Evolutionary conservation across 805 yeast species (phyloP).

Genomic region (Diddensiella transvaalensis): DNA sequence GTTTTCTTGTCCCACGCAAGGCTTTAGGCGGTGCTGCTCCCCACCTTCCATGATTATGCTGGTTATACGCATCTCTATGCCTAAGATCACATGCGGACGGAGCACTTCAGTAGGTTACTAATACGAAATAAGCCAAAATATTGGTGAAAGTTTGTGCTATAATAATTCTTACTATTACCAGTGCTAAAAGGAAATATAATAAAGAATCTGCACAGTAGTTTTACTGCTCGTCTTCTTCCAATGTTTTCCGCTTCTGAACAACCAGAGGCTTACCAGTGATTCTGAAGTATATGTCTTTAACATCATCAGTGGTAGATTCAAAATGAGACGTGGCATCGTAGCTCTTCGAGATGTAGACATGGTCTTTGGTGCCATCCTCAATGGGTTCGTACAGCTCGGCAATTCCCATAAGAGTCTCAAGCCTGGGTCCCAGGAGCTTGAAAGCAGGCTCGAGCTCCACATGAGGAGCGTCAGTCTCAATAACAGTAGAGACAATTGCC

Average conservation of each 20-base stretch:
- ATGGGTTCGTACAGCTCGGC: slow-evolving; percentile 86
- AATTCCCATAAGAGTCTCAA: slow-evolving; percentile 90
- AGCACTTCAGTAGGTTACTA: too few species aligned
- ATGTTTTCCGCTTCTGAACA: slow-evolving; percentile 68
- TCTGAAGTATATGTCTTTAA: slow-evolving; percentile 87
- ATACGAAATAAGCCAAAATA: too few species aligned
- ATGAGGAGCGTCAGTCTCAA: slow-evolving; percentile 91
- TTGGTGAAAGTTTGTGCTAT: too few species aligned
- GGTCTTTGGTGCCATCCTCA: slow-evolving; percentile 76
- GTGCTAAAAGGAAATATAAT: too few species aligned
- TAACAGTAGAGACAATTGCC: slow-evolving; percentile 90
- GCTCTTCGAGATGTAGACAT: slow-evolving; percentile 78
- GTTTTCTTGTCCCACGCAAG: too few species aligned
- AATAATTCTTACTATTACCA: too few species aligned
- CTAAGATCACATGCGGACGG: too few species aligned
- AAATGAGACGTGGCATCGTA: slow-evolving; percentile 95
- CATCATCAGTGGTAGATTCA: slow-evolving; percentile 94
- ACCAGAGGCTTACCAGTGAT: slow-evolving; percentile 90
- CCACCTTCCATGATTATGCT: too few species aligned
- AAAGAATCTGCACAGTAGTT: too few species aligned
- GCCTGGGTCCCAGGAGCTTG: slow-evolving; percentile 72
- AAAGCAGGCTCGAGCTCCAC: slow-evolving; percentile 91
- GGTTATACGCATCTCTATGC: too few species aligned
- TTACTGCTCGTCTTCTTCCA: slow-evolving; percentile 57
- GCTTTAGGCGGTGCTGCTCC: too few species aligned